Conservation (phyloP, 148 eudicot species). For the Vaccinium vitisidaea region DNA sequence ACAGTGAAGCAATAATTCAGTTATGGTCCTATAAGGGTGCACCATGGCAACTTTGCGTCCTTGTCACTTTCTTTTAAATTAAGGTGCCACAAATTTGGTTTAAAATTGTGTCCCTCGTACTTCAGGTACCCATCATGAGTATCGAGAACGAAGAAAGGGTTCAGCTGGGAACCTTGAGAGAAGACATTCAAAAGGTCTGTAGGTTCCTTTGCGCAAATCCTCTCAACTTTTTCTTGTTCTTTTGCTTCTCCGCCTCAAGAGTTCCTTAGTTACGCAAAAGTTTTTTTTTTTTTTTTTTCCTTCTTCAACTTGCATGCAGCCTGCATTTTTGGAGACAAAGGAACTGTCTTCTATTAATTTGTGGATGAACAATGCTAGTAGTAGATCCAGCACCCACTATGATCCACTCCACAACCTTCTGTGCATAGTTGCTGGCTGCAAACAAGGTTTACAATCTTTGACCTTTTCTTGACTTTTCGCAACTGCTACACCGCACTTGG, state of each 20-base stretch:
- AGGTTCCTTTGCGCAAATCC: slow-evolving; percentile 11
- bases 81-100: neutral
- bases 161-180: slow-evolving; percentile 59
- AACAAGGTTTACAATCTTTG: slow-evolving; percentile 48
- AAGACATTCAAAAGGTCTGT: slow-evolving; percentile 67
- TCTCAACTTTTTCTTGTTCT: neutral
- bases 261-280: neutral
- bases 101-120: slow-evolving; percentile 11
- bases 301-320: slow-evolving; percentile 43
- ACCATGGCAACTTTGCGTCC: neutral
- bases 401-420: slow-evolving; percentile 94
- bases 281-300: slow-evolving; percentile 8
- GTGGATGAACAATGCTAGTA: slow-evolving; percentile 83
- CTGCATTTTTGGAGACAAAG: slow-evolving; percentile 56
- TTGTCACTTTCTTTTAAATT: neutral
- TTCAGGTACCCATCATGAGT: slow-evolving; percentile 75
- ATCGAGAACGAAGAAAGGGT: slow-evolving; percentile 64
- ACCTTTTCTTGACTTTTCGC: neutral
- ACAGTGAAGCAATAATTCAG: neutral
- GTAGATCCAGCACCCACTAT: slow-evolving; percentile 93
- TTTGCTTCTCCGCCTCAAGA: slow-evolving; percentile 2
- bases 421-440: slow-evolving; percentile 77
- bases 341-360: slow-evolving; percentile 65
- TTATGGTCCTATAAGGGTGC: neutral
- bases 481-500: neutral